Conservation (phyloP, 768 basidiomycete genomes). For the Suillus clintonianus region DNA sequence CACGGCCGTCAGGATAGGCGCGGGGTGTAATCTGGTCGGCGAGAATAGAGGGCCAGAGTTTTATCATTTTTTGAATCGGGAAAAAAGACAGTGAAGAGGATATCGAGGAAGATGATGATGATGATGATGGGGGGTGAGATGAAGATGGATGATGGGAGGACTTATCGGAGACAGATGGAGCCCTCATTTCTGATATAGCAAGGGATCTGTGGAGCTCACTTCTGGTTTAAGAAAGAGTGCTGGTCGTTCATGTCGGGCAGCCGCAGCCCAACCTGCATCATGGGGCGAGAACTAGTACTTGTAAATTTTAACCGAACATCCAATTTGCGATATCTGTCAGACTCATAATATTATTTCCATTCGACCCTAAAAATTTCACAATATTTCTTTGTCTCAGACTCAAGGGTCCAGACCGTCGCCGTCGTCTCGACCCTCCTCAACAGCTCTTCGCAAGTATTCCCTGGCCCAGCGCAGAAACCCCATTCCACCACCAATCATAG, state of each 20-base stretch:
- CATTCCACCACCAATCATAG: constrained; percentile 57
- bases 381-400: too few relatives aligned
- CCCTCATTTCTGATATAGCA: constrained; percentile 12
- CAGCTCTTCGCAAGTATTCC: constrained; percentile 26
- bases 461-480: constrained; percentile 44
- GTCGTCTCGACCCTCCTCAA: neutral
- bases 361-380: too few relatives aligned
- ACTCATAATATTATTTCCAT: too few relatives aligned
- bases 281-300: too few relatives aligned
- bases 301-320: neutral
- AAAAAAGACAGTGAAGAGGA: constrained; percentile 22
- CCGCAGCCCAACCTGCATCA: too few relatives aligned
- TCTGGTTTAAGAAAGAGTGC: neutral
- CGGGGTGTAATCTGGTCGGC: constrained; percentile 64
- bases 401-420: too few relatives aligned
- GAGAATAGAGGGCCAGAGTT: constrained; percentile 59
- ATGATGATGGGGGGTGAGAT: too few relatives aligned
- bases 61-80: constrained; percentile 53
- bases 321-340: too few relatives aligned
- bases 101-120: constrained; percentile 15
- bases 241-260: too few relatives aligned
- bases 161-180: constrained; percentile 10
- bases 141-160: constrained; percentile 2
- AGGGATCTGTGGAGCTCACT: neutral
- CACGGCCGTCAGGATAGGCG: constrained; percentile 42